Percentiles rank a stretch among this genome's conserved stretches.
Conservation (phyloP, 176 grass and related monocot genomes). For the Triticum dicoccoides region DNA sequence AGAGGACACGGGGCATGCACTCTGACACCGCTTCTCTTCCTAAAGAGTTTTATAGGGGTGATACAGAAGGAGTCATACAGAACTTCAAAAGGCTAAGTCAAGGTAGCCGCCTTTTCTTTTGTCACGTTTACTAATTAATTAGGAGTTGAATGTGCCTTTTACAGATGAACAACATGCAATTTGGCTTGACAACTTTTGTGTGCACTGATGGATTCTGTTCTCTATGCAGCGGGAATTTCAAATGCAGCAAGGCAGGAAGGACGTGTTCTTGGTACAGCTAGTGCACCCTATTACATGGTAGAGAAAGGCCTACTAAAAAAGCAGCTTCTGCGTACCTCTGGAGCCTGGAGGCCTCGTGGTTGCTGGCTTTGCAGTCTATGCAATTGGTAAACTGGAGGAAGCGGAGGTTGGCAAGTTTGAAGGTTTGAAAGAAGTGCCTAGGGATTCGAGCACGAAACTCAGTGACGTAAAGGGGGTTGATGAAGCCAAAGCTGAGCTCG, state of each 20-base stretch:
- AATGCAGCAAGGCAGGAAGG: constrained; percentile 51
- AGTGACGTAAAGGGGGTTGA: constrained; percentile 80
- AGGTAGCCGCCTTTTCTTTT: background rate
- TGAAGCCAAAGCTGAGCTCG: constrained; percentile 87
- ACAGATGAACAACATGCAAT: background rate
- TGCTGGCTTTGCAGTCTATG: constrained; percentile 71
- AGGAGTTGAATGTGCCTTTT: background rate
- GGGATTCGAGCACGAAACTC: constrained; percentile 69
- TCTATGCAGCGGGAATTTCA: constrained; percentile 43
- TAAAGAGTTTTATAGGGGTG: constrained; percentile 61
- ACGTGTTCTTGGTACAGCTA: constrained; percentile 67
- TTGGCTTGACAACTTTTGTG: background rate
- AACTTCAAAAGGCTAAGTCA: constrained; percentile 54
- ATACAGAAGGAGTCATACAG: constrained; percentile 72
- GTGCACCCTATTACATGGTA: constrained; percentile 65
- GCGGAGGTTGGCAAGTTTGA: constrained; percentile 6
- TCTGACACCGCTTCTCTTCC: constrained; percentile 42
- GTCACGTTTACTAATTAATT: background rate
- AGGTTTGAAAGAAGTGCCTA: constrained; percentile 74
- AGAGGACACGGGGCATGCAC: constrained; percentile 45
- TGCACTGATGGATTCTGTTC: background rate
- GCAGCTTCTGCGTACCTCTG: constrained; percentile 71
- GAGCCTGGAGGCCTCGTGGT: constrained; percentile 40
- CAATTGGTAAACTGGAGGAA: background rate
- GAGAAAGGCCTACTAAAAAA: constrained; percentile 78